Evolutionary conservation across 2,329 filamentous ascomycete species (phyloP).

Genomic region (Parasarocladium wereldwijsianum): DNA sequence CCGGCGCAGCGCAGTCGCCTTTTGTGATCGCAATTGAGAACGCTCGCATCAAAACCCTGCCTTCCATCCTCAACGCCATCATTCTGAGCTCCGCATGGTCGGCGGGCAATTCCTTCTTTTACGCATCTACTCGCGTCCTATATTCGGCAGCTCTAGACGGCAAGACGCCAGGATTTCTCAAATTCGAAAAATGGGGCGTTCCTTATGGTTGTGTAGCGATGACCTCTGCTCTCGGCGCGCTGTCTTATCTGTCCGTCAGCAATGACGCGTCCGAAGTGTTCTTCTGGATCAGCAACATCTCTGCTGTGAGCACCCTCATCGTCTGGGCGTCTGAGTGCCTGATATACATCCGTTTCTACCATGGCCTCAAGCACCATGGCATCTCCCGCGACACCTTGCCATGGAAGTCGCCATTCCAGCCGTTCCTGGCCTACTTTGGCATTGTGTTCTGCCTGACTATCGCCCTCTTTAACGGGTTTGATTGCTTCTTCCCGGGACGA

Average conservation of each 20-base stretch:
- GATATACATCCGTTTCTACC: conserved; percentile 56
- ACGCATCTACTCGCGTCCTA: conserved; percentile 31
- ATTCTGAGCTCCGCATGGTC: conserved; percentile 45
- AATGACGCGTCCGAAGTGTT: conserved; percentile 44
- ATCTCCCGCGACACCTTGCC: conserved; percentile 48
- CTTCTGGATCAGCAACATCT: conserved; percentile 43
- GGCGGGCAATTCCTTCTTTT: conserved; percentile 42
- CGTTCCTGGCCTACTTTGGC: conserved; percentile 51
- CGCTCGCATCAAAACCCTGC: conserved; percentile 30
- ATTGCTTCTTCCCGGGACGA: conserved; percentile 49
- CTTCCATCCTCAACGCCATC: conserved; percentile 39
- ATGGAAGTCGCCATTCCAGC: conserved; percentile 42
- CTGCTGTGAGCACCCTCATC: conserved; percentile 56
- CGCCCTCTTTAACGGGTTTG: conserved; percentile 58
- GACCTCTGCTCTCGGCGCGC: conserved; percentile 40
- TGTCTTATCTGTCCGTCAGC: conserved; percentile 47
- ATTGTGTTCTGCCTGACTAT: conserved; percentile 47
- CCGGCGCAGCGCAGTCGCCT: conserved; percentile 33
- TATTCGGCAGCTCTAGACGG: conserved; percentile 29
- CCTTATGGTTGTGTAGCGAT: conserved; percentile 15
- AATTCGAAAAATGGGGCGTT: conserved; percentile 14
- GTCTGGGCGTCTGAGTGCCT: conserved; percentile 53
- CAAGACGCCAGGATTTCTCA: conserved; percentile 25
- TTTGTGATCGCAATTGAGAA: conserved; percentile 40
- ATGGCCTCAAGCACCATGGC: conserved; percentile 49